Evolutionary conservation across 176 grass and related monocot species (phyloP).

Genomic region (Oropetium thomaeum): DNA sequence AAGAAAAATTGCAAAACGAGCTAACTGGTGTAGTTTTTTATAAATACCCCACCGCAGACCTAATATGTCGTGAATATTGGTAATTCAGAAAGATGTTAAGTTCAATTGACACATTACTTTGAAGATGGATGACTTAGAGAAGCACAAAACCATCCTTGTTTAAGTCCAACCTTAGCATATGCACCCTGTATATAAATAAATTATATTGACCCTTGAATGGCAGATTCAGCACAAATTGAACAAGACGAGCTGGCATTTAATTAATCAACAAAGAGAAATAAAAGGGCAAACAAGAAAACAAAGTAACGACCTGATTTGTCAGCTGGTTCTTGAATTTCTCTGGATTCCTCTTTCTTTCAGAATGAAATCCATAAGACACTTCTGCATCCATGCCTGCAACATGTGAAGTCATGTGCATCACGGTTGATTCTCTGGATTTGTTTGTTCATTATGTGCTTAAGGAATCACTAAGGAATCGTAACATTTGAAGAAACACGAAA

Average conservation of each 20-base stretch:
- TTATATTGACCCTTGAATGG: slow-evolving; percentile 9
- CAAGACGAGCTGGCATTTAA: not conserved
- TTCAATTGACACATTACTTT: slow-evolving; percentile 38
- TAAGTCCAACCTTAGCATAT: slow-evolving; percentile 83
- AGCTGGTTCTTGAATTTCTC: slow-evolving; percentile 92
- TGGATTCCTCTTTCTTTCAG: slow-evolving; percentile 81
- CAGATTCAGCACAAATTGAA: slow-evolving; percentile 27
- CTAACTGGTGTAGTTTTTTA: slow-evolving; percentile 10
- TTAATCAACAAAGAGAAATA: slow-evolving; percentile 22
- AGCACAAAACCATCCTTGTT: slow-evolving; percentile 83
- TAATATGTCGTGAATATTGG: not conserved
- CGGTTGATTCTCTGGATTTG: not conserved
- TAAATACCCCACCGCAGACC: not conserved
- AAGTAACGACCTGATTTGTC: slow-evolving; percentile 65
- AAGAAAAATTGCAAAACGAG: not conserved
- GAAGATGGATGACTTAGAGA: slow-evolving; percentile 70
- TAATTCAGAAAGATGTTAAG: not conserved
- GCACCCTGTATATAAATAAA: slow-evolving; percentile 53
- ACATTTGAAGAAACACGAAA: not conserved
- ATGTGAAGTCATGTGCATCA: slow-evolving; percentile 28
- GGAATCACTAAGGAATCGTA: slow-evolving; percentile 15
- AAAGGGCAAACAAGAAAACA: not conserved
- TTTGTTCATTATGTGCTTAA: not conserved
- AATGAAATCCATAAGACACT: slow-evolving; percentile 95
- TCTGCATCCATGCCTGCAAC: slow-evolving; percentile 87